Evolutionary conservation across 2,329 filamentous ascomycete genomes (phyloP), one percentile per base, ranked within the genome.

Genomic region (Colletotrichum navitas): DNA sequence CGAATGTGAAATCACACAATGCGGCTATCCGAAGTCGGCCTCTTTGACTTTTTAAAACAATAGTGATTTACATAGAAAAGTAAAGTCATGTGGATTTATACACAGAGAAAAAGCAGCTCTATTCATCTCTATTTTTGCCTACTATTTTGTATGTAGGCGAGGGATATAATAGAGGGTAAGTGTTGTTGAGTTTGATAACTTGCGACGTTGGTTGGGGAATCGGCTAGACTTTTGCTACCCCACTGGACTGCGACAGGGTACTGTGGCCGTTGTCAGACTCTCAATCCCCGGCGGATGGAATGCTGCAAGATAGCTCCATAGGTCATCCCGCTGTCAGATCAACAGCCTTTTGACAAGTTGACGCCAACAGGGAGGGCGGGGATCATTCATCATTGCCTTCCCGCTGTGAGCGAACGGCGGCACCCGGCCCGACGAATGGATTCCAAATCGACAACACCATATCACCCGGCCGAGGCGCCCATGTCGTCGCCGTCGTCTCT

Each of bases 401-500:
- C 32, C 52, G n/a, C n/a, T 60, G 36, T 24, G 24, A 29, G 41
- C 36, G 41, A 61, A 47, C 60, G n/a, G 18, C 39, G 65, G 59
- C 34, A 5, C 45, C 58, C 65, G n/a, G 54, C 54, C 32, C 54
- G n/a, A 55, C 32, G 12, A 24, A 36, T 49, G 41, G 51, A 69
- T 69, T 66, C 52, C 62, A 69, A 69, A 69, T 69, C 26, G n/a
- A 24, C 63, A 12, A 51, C n/a, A 63, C 32, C 45, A 36, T 34
- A 34, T 63, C 45, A 32, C 51, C 67, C 62, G 52, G 54, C 63
- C 47, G 67, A 66, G 63, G 67, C 24, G 29, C 29, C 14, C 26
- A 29, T 7, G 29, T 18, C 49, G n/a, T 58, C 12, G 39, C 16
- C 39, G n/a, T 49, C 34, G 8, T 59, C 34, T 18, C 43, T 39